These are phyloP conservation scores for Trypanosoma melophagium DNA, from an alignment of 208 protist species.

Conservation along the genomic window DNA sequence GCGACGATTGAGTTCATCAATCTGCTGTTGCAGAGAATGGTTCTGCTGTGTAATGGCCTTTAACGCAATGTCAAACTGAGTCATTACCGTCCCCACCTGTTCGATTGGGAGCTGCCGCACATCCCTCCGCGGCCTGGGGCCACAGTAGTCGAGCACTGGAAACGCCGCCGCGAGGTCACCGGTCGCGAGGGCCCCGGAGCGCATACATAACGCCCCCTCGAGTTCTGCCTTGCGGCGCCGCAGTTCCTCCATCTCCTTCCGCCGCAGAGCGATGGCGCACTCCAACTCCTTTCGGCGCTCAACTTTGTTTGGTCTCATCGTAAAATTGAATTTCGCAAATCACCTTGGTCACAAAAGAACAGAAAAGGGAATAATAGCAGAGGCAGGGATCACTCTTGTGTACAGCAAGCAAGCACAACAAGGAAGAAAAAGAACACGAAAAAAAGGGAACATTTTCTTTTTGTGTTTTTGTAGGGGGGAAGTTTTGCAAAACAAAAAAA, in stretches of 20 bases:
- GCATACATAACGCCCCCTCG: constrained; percentile 42
- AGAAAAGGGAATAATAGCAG: neutral
- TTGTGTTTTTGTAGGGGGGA: too few species aligned
- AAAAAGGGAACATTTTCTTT: constrained; percentile 9
- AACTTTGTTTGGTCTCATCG: constrained; percentile 50
- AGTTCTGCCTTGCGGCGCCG: constrained; percentile 52
- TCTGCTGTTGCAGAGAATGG: constrained; percentile 36
- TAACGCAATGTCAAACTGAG: constrained; percentile 69
- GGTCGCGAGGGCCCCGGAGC: constrained; percentile 27
- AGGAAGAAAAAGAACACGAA: constrained; percentile 11
- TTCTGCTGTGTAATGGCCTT: constrained; percentile 70
- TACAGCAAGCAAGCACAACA: neutral
- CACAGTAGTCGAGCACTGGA: constrained; percentile 80
- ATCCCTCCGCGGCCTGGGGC: constrained; percentile 38
- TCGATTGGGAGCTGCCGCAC: constrained; percentile 58
- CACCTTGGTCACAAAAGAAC: neutral
- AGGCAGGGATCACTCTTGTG: neutral
- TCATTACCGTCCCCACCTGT: constrained; percentile 64
- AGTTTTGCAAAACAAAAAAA: too few species aligned
- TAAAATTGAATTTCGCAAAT: neutral
- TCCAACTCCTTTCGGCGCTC: constrained; percentile 72
- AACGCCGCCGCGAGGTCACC: constrained; percentile 61
- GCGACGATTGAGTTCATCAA: constrained; percentile 53
- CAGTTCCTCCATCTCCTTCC: constrained; percentile 65
- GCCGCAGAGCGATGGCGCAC: constrained; percentile 50